These are phyloP conservation scores for Phytophthora sp. DNA, from an alignment of 352 stramenopile species.

Conservation along the genomic window DNA sequence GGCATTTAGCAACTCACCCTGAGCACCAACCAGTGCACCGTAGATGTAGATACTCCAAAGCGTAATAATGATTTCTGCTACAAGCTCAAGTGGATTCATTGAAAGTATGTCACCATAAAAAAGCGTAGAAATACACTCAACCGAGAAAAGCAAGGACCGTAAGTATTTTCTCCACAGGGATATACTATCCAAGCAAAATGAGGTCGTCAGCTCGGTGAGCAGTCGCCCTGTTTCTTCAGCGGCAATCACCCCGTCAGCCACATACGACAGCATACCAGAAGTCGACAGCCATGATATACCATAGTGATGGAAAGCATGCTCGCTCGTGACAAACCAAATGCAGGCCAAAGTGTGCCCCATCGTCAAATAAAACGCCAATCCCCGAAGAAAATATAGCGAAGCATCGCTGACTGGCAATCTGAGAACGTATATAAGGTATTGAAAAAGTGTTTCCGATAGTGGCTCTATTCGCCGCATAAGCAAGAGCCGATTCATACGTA, in stretches of 20 bases:
- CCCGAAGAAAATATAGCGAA: conserved; percentile 52
- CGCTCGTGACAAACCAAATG: conserved; percentile 60
- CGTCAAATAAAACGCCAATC: conserved; percentile 51
- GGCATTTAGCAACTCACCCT: conserved; percentile 59
- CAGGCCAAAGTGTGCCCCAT: conserved; percentile 75
- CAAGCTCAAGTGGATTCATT: conserved; percentile 68
- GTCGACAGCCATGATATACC: conserved; percentile 66
- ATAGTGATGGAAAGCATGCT: conserved; percentile 48
- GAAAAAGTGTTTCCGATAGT: conserved; percentile 56
- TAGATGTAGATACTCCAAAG: conserved; percentile 79
- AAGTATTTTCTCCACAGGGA: conserved; percentile 66
- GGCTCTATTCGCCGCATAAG: conserved; percentile 41
- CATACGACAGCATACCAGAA: conserved; percentile 56
- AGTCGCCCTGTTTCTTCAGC: conserved; percentile 11
- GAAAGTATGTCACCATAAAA: conserved; percentile 78
- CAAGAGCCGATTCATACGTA: conserved; percentile 67
- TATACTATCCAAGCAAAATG: conserved; percentile 27
- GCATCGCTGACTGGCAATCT: conserved; percentile 52
- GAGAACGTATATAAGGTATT: conserved; percentile 66
- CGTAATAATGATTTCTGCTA: conserved; percentile 63
- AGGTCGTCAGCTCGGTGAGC: conserved; percentile 19
- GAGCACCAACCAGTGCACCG: conserved; percentile 63
- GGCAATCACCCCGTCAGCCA: conserved; percentile 7
- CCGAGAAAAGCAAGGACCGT: conserved; percentile 64
- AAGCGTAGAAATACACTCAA: conserved; percentile 73